These are phyloP conservation scores for Ascoidea tarda DNA, from an alignment of 805 yeast species.

Conservation along the genomic window DNA sequence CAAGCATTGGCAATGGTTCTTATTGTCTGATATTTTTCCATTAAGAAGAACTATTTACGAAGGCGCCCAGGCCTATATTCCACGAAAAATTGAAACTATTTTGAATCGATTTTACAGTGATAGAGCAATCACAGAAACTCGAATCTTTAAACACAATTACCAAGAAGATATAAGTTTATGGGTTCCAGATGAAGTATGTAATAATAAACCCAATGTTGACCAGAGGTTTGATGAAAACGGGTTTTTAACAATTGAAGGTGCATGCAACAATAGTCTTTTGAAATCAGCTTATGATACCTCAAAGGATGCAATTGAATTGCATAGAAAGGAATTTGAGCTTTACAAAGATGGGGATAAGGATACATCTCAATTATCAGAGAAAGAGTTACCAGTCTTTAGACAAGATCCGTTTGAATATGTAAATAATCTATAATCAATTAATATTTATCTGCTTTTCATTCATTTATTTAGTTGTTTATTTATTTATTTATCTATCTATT, in stretches of 20 bases:
- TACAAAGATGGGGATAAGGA: slow-evolving; percentile 13
- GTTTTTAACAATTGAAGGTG: slow-evolving; percentile 8
- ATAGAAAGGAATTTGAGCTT: slow-evolving; percentile 15
- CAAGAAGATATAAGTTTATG: slow-evolving; percentile 30
- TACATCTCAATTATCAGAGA: slow-evolving; percentile 8
- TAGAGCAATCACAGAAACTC: slow-evolving; percentile 14
- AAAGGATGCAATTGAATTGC: slow-evolving; percentile 15
- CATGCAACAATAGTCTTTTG: too few species aligned
- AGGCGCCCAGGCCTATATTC: slow-evolving; percentile 32
- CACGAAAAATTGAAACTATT: slow-evolving; percentile 22
- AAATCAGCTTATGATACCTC: slow-evolving; percentile 16
- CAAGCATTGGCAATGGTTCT: slow-evolving; percentile 17
- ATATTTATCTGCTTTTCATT: too few species aligned
- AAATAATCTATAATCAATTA: too few species aligned
- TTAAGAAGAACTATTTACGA: slow-evolving; percentile 28
- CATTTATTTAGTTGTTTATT: too few species aligned
- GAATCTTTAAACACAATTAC: slow-evolving; percentile 20
- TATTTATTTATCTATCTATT: too few species aligned
- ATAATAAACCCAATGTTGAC: slow-evolving; percentile 15
- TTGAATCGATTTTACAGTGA: slow-evolving; percentile 24
- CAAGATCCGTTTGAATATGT: slow-evolving; percentile 7
- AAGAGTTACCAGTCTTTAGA: slow-evolving; percentile 26
- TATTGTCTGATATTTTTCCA: slow-evolving; percentile 24
- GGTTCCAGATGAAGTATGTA: slow-evolving; percentile 30
- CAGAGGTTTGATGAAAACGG: slow-evolving; percentile 15